Conservation (phyloP, 768 basidiomycete genomes). For the Kwoniella sp. region DNA sequence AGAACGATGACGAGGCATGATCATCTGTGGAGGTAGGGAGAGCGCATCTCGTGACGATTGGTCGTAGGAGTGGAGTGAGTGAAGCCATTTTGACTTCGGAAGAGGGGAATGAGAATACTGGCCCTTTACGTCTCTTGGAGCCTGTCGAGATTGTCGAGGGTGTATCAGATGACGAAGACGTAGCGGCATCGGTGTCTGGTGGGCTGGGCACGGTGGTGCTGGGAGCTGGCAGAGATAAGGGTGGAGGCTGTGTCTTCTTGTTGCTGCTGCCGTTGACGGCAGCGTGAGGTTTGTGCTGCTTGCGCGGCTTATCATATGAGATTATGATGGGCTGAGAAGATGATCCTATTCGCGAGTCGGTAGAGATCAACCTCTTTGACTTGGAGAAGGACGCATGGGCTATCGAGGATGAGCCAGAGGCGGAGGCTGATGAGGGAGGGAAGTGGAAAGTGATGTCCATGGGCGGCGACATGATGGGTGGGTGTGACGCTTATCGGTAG, state of each 20-base stretch:
- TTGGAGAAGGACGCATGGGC: conserved; percentile 11
- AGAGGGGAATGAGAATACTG: conserved; percentile 12
- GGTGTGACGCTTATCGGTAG: not conserved
- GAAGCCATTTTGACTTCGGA: conserved; percentile 14
- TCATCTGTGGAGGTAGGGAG: conserved; percentile 2
- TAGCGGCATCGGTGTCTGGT: conserved; percentile 8
- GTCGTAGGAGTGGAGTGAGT: conserved; percentile 28
- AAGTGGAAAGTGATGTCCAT: conserved; percentile 24
- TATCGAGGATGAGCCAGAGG: conserved; percentile 2
- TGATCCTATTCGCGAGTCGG: conserved; percentile 13
- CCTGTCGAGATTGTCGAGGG: conserved; percentile 4
- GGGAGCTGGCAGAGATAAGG: not conserved
- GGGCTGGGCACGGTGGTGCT: conserved; percentile 3
- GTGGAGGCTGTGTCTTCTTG: not conserved
- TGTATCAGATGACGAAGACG: not conserved
- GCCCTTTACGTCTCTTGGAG: conserved; percentile 28
- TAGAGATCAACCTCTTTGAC: conserved; percentile 7
- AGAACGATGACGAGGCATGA: not conserved
- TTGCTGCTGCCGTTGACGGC: too few relatives aligned
- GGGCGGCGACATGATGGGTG: conserved; percentile 24
- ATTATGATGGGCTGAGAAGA: conserved; percentile 11
- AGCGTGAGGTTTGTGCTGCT: conserved; percentile 7
- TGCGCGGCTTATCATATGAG: conserved; percentile 3
- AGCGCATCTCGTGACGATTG: conserved; percentile 28
- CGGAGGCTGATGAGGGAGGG: conserved; percentile 6